phyloP scores from a whole-genome alignment of 441 rosid genomes.

The Kokia cookei region DNA sequence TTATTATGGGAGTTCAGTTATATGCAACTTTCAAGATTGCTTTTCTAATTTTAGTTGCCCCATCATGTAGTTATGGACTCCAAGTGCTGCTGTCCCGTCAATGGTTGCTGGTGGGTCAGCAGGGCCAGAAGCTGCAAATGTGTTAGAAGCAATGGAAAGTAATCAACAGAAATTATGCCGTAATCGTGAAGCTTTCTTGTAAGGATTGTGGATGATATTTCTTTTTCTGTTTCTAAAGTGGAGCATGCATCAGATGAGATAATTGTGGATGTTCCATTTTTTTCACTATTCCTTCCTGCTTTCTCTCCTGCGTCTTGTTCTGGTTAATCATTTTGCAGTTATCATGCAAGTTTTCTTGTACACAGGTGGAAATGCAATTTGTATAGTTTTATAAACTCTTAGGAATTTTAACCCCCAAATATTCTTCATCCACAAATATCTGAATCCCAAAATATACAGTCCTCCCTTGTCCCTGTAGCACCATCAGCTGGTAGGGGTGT shows the following conservation, averaged over 20 bases:
- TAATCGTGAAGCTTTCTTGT: conserved; percentile 73
- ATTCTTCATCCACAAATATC: background rate
- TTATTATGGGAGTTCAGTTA: conserved; percentile 10
- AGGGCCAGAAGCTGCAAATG: conserved; percentile 68
- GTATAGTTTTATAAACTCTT: background rate
- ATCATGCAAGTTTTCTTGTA: background rate
- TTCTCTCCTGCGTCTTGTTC: background rate
- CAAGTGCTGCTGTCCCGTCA: conserved; percentile 70
- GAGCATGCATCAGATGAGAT: background rate
- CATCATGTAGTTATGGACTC: conserved; percentile 72
- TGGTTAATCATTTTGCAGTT: background rate
- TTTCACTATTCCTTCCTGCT: background rate
- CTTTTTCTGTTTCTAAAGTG: background rate
- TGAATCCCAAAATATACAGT: background rate
- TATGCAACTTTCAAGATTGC: background rate
- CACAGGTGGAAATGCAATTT: background rate
- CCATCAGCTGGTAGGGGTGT: background rate
- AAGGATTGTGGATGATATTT: conserved; percentile 22
- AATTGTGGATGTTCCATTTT: background rate
- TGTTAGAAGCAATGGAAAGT: conserved; percentile 75
- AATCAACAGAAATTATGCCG: conserved; percentile 65
- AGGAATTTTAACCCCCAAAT: background rate
- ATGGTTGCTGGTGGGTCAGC: conserved; percentile 67
- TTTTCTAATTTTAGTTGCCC: conserved; percentile 13
- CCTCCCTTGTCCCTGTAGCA: background rate